Evolutionary conservation across 208 protist genomes (phyloP), one percentile per base, ranked within the genome.

Genomic region (Acanthamoeba lenticulata): DNA sequence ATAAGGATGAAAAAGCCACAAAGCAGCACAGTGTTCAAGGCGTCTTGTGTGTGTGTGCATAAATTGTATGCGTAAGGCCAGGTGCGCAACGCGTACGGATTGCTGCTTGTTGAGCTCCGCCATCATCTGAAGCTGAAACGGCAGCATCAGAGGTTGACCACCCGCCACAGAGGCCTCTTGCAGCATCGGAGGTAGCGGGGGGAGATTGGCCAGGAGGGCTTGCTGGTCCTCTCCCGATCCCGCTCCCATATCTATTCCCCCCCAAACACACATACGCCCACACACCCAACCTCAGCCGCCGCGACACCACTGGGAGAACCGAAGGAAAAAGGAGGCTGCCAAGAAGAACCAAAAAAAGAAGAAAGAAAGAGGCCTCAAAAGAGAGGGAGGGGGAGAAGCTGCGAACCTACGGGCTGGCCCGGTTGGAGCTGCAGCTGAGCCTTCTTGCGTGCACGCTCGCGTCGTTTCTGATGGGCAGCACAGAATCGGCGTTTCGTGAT

Each of bases 401-500:
- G 62, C 36, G 19, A 34, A n/a, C 13, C 27, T 32, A 21, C 57
- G 15, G 24, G 62, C 27, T 69, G 62, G 72, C 24, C 38, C 40
- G 42, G 72, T 72, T 72, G 62, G 17, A 52, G 74, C 29, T 85
- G 74, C 49, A 65, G 81, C 52, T 89, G 81, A 19, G 81, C 44
- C 81, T 89, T 89, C 21, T 65, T 89, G 45, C 81, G 40, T 9
- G 81, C 81, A 11, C 81, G 24, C 29, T 89, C 81, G n/a, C 81
- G 44, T 11, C 81, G 81, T n/a, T 89, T 89, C 47, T 89, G 81
- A 29, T 89, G 81, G 45, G 81, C 81, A 36, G 81, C 44, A 38
- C 81, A 89, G 81, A 89, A 89, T 24, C 81, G 81, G 13, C 81
- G 81, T n/a, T 89, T 89, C 7, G 52, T 55, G 34, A 89, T 89